These are phyloP conservation scores for Alternaria longipes DNA, from an alignment of 2,329 filamentous ascomycete genomes.

Conservation along the genomic window DNA sequence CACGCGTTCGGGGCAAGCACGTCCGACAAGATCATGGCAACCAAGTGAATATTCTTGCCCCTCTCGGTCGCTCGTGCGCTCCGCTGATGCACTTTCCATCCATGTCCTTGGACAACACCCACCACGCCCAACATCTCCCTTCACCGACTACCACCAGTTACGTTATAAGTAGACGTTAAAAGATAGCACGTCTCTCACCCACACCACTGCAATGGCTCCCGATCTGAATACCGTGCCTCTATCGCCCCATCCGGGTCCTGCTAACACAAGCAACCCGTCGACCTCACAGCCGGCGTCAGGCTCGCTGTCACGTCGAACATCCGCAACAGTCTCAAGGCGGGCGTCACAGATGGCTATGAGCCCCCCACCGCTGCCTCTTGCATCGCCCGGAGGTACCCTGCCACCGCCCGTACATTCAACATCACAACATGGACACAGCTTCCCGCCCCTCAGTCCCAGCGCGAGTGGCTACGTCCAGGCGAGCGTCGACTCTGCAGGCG, in stretches of 20 bases:
- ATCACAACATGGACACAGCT: slow-evolving; percentile 43
- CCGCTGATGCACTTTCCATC: slow-evolving; percentile 19
- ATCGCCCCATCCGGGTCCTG: slow-evolving; percentile 43
- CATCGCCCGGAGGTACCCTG: slow-evolving; percentile 46
- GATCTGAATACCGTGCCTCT: slow-evolving; percentile 58
- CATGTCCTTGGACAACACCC: slow-evolving; percentile 9
- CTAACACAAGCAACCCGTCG: slow-evolving; percentile 27
- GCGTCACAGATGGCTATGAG: slow-evolving; percentile 59
- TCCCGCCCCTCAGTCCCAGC: slow-evolving; percentile 50
- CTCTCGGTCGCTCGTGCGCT: slow-evolving; percentile 27
- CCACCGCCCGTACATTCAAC: slow-evolving; percentile 25
- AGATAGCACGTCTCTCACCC: not conserved
- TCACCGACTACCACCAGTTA: slow-evolving; percentile 13
- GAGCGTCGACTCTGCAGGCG: slow-evolving; percentile 58
- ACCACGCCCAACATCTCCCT: slow-evolving; percentile 11
- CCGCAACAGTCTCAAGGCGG: slow-evolving; percentile 34
- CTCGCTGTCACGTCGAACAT: slow-evolving; percentile 36
- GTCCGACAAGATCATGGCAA: slow-evolving; percentile 14
- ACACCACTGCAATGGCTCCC: slow-evolving; percentile 55
- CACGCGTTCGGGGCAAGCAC: slow-evolving; percentile 5
- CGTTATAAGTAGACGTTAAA: not conserved
- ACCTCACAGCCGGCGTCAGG: slow-evolving; percentile 37
- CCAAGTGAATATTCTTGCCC: slow-evolving; percentile 28
- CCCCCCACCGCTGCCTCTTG: slow-evolving; percentile 55
- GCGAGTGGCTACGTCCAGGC: slow-evolving; percentile 31